Conservation (phyloP, 129 eudicot species). For the Apium graveolens region DNA sequence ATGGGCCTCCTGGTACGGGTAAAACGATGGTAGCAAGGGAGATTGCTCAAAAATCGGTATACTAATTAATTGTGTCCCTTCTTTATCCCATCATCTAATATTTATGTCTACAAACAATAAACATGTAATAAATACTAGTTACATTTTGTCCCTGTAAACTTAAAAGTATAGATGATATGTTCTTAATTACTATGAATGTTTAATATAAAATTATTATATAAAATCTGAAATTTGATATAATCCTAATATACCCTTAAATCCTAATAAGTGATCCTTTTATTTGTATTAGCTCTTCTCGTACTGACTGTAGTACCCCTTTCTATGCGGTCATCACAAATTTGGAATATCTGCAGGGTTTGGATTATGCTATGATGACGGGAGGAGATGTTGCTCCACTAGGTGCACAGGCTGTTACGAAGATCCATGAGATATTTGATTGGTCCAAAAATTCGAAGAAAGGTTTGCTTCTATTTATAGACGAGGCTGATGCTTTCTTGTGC, state of each 20-base stretch:
- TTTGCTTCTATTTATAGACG: conserved; percentile 85
- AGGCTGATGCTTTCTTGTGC: conserved; percentile 99
- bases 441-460: conserved; percentile 91
- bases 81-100: neutral
- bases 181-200: neutral
- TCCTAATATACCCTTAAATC: neutral
- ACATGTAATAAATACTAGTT: neutral
- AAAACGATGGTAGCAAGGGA: conserved; percentile 99
- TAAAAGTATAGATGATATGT: neutral
- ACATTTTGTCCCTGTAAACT: neutral
- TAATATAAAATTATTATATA: too few species aligned
- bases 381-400: conserved; percentile 99
- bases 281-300: neutral
- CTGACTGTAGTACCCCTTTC: neutral
- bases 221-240: neutral
- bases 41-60: conserved; percentile 92
- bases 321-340: neutral
- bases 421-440: conserved; percentile 98
- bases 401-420: conserved; percentile 94
- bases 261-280: neutral
- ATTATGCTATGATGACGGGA: conserved; percentile 99
- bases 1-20: conserved; percentile 99
- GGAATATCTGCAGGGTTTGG: conserved; percentile 66
- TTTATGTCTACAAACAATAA: neutral
- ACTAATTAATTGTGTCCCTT: neutral